phyloP scores from a whole-genome alignment of 768 basidiomycete species.

The Calvatia gigantea region DNA sequence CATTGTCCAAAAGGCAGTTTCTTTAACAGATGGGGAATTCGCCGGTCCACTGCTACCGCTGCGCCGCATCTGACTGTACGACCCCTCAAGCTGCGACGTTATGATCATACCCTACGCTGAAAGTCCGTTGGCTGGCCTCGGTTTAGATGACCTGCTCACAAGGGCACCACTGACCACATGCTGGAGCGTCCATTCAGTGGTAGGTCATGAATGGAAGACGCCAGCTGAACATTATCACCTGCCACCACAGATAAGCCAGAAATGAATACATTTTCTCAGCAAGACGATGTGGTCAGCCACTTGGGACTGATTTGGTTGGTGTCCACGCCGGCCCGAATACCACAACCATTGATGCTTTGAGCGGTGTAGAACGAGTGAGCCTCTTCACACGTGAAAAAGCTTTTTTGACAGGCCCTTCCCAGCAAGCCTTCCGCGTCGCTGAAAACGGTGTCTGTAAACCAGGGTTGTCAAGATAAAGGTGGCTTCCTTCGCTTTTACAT shows the following conservation, averaged over 20 bases:
- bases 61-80: background rate
- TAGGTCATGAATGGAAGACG: background rate
- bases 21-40: background rate
- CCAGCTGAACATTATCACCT: background rate
- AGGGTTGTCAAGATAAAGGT: no score
- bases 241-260: background rate
- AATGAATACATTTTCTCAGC: background rate
- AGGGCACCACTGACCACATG: no score
- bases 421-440: no score
- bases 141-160: no score
- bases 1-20: conserved; percentile 2
- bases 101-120: background rate
- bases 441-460: no score
- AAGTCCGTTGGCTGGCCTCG: no score
- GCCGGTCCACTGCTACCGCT: background rate
- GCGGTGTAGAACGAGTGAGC: no score
- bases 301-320: no score
- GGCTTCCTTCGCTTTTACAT: no score
- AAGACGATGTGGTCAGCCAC: background rate
- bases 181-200: no score
- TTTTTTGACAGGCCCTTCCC: no score
- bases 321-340: background rate
- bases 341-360: background rate
- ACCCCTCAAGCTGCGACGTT: background rate
- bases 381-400: no score